These are phyloP conservation scores for Pseudomicrostroma phylloplanum DNA, from an alignment of 1,284 basidiomycete genomes.

Conservation along the genomic window DNA sequence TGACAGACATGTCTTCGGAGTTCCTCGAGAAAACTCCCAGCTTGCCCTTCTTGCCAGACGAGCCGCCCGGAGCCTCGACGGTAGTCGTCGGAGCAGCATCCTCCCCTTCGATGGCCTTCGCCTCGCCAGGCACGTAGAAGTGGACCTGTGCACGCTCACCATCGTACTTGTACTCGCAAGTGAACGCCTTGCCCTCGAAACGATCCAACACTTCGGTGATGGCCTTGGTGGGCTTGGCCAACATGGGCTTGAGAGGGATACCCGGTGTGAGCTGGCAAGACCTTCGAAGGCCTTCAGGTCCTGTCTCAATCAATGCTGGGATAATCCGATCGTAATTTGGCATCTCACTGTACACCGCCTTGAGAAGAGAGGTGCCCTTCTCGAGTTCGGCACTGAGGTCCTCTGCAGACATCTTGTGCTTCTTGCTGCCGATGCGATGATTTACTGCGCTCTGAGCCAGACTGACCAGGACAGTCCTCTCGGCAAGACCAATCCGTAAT, in stretches of 20 bases:
- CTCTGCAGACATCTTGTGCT: conserved; percentile 59
- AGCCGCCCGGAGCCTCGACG: background rate
- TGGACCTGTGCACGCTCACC: conserved; percentile 81
- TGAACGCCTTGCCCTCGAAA: conserved; percentile 91
- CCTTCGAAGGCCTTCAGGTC: conserved; percentile 65
- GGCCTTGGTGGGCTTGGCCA: conserved; percentile 99
- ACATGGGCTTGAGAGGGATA: conserved; percentile 95
- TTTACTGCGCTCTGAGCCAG: conserved; percentile 43
- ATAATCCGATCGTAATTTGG: conserved; percentile 89
- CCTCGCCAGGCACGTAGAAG: conserved; percentile 18
- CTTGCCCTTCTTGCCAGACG: conserved; percentile 13
- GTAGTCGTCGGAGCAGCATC: conserved; percentile 15
- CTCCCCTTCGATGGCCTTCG: background rate
- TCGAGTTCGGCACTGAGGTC: conserved; percentile 70
- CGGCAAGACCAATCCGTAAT: conserved; percentile 91
- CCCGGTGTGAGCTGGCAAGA: conserved; percentile 84
- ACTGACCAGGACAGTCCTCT: conserved; percentile 63
- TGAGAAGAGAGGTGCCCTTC: conserved; percentile 70
- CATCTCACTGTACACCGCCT: conserved; percentile 89
- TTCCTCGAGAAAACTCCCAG: conserved; percentile 91
- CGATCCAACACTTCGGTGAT: conserved; percentile 97
- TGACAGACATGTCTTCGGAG: conserved; percentile 98
- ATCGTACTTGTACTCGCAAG: conserved; percentile 99
- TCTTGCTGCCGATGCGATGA: conserved; percentile 56
- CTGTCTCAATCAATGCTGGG: conserved; percentile 77